Percentiles rank a stretch among this genome's conserved stretches.
Evolutionary conservation across 2,329 filamentous ascomycete genomes (phyloP).

Genomic region (Penicillium paneum): DNA sequence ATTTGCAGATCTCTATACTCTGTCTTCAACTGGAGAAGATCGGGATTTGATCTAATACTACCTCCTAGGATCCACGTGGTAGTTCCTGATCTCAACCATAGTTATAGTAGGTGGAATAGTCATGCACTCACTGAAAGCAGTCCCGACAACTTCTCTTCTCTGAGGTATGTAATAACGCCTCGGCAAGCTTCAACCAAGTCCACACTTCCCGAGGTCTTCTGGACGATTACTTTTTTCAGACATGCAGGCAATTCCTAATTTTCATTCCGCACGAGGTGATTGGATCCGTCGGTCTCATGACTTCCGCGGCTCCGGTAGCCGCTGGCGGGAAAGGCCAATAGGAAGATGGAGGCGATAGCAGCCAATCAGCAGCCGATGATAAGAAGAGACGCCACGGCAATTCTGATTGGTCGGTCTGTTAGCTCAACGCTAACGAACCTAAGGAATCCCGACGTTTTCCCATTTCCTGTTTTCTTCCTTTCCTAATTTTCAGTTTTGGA

Average conservation of each 20-base stretch:
- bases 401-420: constrained; percentile 12
- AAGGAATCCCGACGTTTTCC: neutral
- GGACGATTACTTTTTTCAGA: neutral
- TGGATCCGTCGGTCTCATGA: neutral
- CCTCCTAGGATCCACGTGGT: too few relatives aligned
- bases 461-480: neutral
- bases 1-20: neutral
- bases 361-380: constrained; percentile 17
- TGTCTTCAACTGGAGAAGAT: too few relatives aligned
- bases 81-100: too few relatives aligned
- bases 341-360: neutral
- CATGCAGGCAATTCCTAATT: neutral
- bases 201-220: neutral
- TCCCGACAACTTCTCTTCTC: too few relatives aligned
- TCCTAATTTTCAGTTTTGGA: neutral
- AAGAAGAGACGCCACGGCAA: constrained; percentile 19
- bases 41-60: too few relatives aligned
- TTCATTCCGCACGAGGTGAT: neutral
- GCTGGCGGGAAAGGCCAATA: neutral
- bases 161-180: neutral
- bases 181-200: neutral
- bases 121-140: too few relatives aligned
- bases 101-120: too few relatives aligned
- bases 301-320: neutral
- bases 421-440: constrained; percentile 12